Conservation (phyloP, 1,139 yeast species). For the Tardiomyces digboiensis region DNA sequence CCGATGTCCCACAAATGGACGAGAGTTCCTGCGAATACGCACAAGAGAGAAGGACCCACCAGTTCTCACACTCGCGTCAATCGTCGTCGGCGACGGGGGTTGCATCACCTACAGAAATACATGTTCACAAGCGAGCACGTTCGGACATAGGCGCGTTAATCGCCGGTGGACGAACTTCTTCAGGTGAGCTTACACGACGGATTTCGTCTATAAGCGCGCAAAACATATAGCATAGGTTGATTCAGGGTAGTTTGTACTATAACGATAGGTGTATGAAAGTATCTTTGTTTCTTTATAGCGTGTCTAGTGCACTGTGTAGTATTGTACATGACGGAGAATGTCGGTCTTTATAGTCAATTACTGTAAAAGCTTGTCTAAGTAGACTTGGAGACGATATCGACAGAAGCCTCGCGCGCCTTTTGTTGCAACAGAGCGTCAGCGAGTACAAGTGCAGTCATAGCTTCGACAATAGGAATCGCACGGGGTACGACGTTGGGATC, state of each 20-base stretch:
- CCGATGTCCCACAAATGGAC: constrained; percentile 24
- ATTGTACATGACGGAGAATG: no score
- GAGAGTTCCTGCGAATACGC: not conserved
- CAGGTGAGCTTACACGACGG: not conserved
- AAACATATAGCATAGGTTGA: no score
- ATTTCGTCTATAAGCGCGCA: not conserved
- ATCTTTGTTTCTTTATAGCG: no score
- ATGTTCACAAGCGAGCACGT: not conserved
- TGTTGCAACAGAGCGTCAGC: constrained; percentile 83
- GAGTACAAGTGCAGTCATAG: constrained; percentile 91
- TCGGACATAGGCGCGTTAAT: not conserved
- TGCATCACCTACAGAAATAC: not conserved
- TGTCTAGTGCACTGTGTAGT: no score
- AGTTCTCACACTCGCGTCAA: constrained; percentile 1
- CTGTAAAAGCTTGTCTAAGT: no score
- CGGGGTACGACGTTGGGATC: constrained; percentile 98
- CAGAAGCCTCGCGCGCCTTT: constrained; percentile 62
- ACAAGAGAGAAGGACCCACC: no score
- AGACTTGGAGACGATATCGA: constrained; percentile 8
- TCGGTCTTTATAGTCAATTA: no score
- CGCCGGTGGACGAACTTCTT: not conserved
- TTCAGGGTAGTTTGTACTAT: no score
- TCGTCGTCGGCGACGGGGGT: constrained; percentile 3
- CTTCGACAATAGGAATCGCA: constrained; percentile 97
- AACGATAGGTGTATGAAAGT: no score